phyloP scores from a whole-genome alignment of 441 rosid species.

The Daphne laureola region DNA sequence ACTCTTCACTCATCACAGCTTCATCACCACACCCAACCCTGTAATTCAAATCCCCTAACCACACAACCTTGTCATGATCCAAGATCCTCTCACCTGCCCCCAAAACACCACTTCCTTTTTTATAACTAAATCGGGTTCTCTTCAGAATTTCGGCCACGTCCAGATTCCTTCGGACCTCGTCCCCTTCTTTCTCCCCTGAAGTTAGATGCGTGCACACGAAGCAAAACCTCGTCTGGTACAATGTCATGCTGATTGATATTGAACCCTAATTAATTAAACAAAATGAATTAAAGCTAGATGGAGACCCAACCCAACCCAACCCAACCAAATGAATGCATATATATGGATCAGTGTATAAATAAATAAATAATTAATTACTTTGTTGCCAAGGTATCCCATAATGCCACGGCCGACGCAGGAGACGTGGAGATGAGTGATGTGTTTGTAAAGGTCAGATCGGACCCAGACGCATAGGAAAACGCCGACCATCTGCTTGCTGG shows the following conservation, averaged over 20 bases:
- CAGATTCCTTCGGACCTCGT: slow-evolving; percentile 65
- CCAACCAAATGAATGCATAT: too few relatives aligned
- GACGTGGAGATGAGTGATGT: slow-evolving; percentile 59
- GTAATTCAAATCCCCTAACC: slow-evolving; percentile 98
- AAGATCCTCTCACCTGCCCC: slow-evolving; percentile 53
- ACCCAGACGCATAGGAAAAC: slow-evolving; percentile 84
- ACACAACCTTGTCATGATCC: slow-evolving; percentile 74
- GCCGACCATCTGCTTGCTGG: slow-evolving; percentile 97
- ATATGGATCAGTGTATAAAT: too few relatives aligned
- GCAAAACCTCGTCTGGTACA: slow-evolving; percentile 65
- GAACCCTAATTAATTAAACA: slow-evolving; percentile 79
- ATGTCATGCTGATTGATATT: slow-evolving; percentile 74
- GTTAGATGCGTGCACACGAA: slow-evolving; percentile 88
- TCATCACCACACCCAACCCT: slow-evolving; percentile 50
- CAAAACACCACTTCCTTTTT: neutral
- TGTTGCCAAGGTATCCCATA: slow-evolving; percentile 96
- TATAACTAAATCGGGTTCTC: slow-evolving; percentile 56
- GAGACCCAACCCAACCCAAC: too few relatives aligned
- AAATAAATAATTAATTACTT: slow-evolving; percentile 55
- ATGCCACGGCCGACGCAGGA: slow-evolving; percentile 93
- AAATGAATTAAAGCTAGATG: neutral
- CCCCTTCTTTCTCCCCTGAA: slow-evolving; percentile 93
- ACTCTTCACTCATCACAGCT: slow-evolving; percentile 40
- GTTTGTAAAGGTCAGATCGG: slow-evolving; percentile 49
- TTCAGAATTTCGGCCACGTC: slow-evolving; percentile 73